A percentile compares a stretch with the other conserved stretches of the same genome.
Conservation (phyloP, 495 filamentous ascomycete species). For the Delitschia confertaspora region DNA sequence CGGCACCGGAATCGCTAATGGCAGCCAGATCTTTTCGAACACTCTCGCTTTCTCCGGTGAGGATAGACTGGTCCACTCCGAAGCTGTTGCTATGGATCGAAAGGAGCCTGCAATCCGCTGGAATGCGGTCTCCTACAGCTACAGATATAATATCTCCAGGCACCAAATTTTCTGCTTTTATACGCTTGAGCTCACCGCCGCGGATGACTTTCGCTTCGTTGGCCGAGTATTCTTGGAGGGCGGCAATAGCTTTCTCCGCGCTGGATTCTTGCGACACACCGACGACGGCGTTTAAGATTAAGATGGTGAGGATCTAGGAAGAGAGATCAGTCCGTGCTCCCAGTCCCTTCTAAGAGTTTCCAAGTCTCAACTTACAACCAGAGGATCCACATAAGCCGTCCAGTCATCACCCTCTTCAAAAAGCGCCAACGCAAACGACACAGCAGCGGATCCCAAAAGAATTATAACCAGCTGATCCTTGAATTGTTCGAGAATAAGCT, state of each 20-base stretch:
- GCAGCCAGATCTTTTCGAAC: conserved; percentile 70
- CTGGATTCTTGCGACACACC: conserved; percentile 98
- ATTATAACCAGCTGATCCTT: conserved; percentile 98
- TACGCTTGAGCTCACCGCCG: conserved; percentile 59
- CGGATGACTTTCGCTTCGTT: conserved; percentile 93
- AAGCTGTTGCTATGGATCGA: conserved; percentile 96
- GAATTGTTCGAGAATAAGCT: conserved; percentile 96
- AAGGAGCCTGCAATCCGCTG: conserved; percentile 90
- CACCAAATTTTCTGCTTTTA: conserved; percentile 93
- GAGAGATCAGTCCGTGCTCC: conserved; percentile 12
- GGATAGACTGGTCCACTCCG: conserved; percentile 88
- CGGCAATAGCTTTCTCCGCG: conserved; percentile 96
- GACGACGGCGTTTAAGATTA: conserved; percentile 92
- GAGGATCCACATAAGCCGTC: conserved; percentile 98
- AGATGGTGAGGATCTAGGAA: conserved; percentile 82
- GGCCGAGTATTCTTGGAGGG: conserved; percentile 97
- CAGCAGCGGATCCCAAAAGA: conserved; percentile 80
- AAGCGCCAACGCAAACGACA: conserved; percentile 88
- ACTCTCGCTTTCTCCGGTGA: conserved; percentile 97
- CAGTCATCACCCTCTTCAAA: conserved; percentile 89
- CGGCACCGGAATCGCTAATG: conserved; percentile 70
- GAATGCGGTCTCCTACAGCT: conserved; percentile 85
- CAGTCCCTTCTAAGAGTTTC: not conserved
- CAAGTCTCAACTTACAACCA: conserved; percentile 56
- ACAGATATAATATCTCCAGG: conserved; percentile 89